Evolutionary conservation across 257 asterid genomes (phyloP).

Genomic region (Solanum chilense): DNA sequence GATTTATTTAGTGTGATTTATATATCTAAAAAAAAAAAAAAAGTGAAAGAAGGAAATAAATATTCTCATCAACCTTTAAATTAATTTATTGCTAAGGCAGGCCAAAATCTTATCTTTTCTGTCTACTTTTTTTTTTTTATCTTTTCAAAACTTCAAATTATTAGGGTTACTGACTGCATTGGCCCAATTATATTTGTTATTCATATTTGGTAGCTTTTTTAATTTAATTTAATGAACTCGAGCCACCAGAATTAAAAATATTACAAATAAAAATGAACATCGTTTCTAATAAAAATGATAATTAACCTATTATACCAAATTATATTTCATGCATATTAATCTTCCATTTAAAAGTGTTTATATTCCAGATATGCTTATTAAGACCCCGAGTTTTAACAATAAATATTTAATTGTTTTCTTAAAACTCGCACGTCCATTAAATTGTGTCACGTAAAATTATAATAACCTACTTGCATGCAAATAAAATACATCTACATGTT

Average conservation of each 20-base stretch:
- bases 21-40: too few species aligned
- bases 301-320: too few species aligned
- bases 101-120: not conserved
- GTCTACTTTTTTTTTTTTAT: not conserved
- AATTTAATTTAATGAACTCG: not conserved
- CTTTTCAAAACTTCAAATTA: not conserved
- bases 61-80: not conserved
- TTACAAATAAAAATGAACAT: too few species aligned
- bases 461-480: not conserved
- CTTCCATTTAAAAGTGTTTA: not conserved
- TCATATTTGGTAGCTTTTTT: not conserved
- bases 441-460: not conserved
- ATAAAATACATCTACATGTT: too few species aligned
- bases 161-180: not conserved
- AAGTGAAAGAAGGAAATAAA: not conserved
- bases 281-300: too few species aligned
- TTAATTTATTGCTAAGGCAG: not conserved
- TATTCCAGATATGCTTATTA: not conserved
- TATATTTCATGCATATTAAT: not conserved
- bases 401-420: not conserved
- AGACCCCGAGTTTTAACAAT: not conserved
- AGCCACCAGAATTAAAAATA: not conserved
- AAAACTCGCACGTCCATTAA: too few species aligned
- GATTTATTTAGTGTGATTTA: too few species aligned
- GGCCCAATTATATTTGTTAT: not conserved